Base-by-base conservation (phyloP, 306 rosid species). In the Luffa acutangula region DNA sequence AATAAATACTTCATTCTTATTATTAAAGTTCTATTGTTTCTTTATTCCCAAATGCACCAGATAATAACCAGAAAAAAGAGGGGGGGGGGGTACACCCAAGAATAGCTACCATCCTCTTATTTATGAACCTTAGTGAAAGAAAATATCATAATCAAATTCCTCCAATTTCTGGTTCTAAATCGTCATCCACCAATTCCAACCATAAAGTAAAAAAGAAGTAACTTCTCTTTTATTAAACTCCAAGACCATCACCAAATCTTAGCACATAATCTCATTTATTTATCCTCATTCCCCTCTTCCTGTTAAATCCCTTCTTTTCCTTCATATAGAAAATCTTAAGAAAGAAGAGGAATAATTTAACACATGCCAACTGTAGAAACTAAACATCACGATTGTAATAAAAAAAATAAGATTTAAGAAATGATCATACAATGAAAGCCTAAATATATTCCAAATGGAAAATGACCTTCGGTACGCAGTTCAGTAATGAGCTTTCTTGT, bases 401-500 rank as follows among this genome's bases (percentile, higher is more conserved):
- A 52, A 12, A 77, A 17, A 39, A 51, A 7, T 52, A 2, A 15
- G 78, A 33, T n/a, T 11, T 3, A 53, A 5, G 73, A 10, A 46
- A 64, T 36, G 12, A 17, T 63, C 46, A 64, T 49, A 33, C 1
- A 49, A 49, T 18, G 36, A 52, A 43, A 78, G 17, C 33, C 36
- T 18, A 66, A 46, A 8, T 4, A 13, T 3, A 14, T 79, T 33
- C 46, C 4, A 11, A 60, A 67, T 21, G 9, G 25, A 12, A 65
- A 14, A 57, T 70, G 7, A 96, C 99, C 99, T 96, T 96, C 31
- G 99, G 99, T 56, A 86, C 84, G 65, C 99, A 96, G 86, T 93
- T 96, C 81, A 96, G 85, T 80, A 96, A 82, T 82, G 97, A 91
- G 88, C 88, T 91, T 85, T 91, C 99, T 90, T 88, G 88, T 33